phyloP scores from a whole-genome alignment of 2,329 filamentous ascomycete genomes.

The Cryphonectria nitschkei region DNA sequence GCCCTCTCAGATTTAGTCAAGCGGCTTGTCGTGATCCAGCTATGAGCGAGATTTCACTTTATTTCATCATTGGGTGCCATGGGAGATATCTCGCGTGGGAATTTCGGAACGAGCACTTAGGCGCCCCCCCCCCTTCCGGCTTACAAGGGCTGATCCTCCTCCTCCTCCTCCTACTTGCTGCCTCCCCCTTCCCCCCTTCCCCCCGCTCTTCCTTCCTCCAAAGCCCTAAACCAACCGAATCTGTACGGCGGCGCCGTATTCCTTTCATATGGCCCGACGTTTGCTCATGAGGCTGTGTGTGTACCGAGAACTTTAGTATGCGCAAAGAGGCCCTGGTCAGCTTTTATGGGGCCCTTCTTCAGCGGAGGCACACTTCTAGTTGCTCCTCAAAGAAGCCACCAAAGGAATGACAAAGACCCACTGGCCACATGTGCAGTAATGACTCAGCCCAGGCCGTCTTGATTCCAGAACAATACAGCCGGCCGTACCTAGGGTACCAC shows the following conservation, averaged over 20 bases:
- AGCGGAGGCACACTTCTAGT: background rate
- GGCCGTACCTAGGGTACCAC: background rate
- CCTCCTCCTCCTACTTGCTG: background rate
- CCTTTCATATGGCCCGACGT: background rate
- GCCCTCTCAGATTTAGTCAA: background rate
- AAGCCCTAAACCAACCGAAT: background rate
- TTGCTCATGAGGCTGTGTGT: background rate
- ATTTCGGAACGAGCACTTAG: too few species aligned
- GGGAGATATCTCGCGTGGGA: too few species aligned
- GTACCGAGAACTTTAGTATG: background rate
- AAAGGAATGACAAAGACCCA: too few species aligned
- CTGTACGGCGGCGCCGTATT: background rate
- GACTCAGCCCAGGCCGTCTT: background rate
- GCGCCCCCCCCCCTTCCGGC: too few species aligned
- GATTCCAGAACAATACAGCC: background rate
- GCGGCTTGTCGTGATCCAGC: too few species aligned
- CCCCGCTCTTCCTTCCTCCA: too few species aligned
- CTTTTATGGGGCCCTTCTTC: background rate
- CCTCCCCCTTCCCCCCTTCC: background rate
- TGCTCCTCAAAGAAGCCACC: background rate
- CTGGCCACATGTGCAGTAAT: too few species aligned
- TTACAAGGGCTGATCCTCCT: too few species aligned
- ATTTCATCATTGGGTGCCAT: background rate
- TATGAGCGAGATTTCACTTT: background rate
- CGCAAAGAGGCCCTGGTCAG: background rate